Evolutionary conservation across 2,329 filamentous ascomycete genomes (phyloP).

Genomic region (Coniochaeta ligniaria): DNA sequence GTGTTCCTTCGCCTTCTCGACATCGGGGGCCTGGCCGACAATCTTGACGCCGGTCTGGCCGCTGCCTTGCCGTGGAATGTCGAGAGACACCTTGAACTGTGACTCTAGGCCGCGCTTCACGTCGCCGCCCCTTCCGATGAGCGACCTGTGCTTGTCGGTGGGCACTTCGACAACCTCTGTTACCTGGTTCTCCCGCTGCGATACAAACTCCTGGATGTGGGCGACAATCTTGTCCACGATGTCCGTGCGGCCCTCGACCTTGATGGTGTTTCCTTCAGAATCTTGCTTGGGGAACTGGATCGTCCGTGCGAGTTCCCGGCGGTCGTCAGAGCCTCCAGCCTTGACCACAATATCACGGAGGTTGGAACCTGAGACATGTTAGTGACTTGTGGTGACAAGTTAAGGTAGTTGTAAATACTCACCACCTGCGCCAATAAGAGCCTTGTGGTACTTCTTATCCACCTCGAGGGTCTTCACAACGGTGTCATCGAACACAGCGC

Average conservation of each 20-base stretch:
- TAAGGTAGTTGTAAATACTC: slow-evolving; percentile 28
- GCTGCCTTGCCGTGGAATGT: slow-evolving; percentile 85
- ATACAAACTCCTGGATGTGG: slow-evolving; percentile 73
- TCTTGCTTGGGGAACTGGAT: slow-evolving; percentile 94
- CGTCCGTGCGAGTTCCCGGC: slow-evolving; percentile 75
- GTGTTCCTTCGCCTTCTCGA: slow-evolving; percentile 81
- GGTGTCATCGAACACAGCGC: slow-evolving; percentile 83
- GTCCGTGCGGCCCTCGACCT: slow-evolving; percentile 74
- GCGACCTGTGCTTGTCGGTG: slow-evolving; percentile 78
- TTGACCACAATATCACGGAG: slow-evolving; percentile 80
- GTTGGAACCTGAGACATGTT: slow-evolving; percentile 59
- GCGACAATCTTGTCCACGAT: slow-evolving; percentile 85
- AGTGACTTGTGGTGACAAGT: slow-evolving; percentile 17
- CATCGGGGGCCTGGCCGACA: slow-evolving; percentile 67
- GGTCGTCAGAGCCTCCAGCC: slow-evolving; percentile 84
- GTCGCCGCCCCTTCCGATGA: slow-evolving; percentile 90
- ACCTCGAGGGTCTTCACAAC: slow-evolving; percentile 77
- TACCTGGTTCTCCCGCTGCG: slow-evolving; percentile 77
- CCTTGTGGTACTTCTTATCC: slow-evolving; percentile 89
- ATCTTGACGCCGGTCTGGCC: slow-evolving; percentile 82
- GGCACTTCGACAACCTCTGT: slow-evolving; percentile 75
- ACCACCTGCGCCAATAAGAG: slow-evolving; percentile 85
- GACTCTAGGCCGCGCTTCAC: slow-evolving; percentile 78
- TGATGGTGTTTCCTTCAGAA: slow-evolving; percentile 73
- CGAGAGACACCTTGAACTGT: slow-evolving; percentile 78